Percentiles rank a stretch among this genome's conserved stretches.
These are phyloP conservation scores for Alternaria burnsii DNA, from an alignment of 2,329 filamentous ascomycete species.

Conservation along the genomic window DNA sequence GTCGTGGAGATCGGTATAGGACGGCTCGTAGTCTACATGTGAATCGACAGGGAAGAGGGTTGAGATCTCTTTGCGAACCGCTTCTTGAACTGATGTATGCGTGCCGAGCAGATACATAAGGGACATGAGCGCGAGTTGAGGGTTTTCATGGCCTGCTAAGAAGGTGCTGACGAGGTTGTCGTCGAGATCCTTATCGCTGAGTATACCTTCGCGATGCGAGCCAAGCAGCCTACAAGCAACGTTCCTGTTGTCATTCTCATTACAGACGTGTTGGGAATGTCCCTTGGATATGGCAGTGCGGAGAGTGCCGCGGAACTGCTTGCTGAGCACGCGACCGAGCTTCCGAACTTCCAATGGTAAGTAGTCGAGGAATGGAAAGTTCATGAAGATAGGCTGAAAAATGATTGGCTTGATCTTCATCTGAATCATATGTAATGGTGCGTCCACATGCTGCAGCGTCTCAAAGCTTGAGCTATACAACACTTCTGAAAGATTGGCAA, in stretches of 20 bases:
- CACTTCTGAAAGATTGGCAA: slow-evolving; percentile 45
- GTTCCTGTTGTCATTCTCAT: slow-evolving; percentile 26
- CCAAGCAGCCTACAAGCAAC: slow-evolving; percentile 36
- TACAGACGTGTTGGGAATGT: slow-evolving; percentile 36
- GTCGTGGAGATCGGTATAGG: slow-evolving; percentile 26
- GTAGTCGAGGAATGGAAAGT: slow-evolving; percentile 38
- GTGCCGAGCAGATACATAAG: slow-evolving; percentile 36
- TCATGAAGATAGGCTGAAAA: slow-evolving; percentile 39
- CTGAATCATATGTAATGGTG: slow-evolving; percentile 32
- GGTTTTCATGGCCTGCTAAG: slow-evolving; percentile 41
- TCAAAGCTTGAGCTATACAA: slow-evolving; percentile 30
- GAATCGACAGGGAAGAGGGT: slow-evolving; percentile 23
- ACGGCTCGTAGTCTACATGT: slow-evolving; percentile 27
- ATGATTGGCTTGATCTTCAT: slow-evolving; percentile 38
- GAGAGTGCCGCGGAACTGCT: slow-evolving; percentile 30
- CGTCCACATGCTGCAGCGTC: slow-evolving; percentile 30
- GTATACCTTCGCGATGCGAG: slow-evolving; percentile 28
- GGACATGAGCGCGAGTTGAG: slow-evolving; percentile 35
- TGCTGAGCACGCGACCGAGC: slow-evolving; percentile 29
- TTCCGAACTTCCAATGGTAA: slow-evolving; percentile 31
- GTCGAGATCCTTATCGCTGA: slow-evolving; percentile 33
- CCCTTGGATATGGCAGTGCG: slow-evolving; percentile 33
- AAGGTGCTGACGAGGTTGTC: slow-evolving; percentile 39
- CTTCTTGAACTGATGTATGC: slow-evolving; percentile 29
- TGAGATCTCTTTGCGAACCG: slow-evolving; percentile 29